phyloP scores from a whole-genome alignment of 441 rosid species.

The Pelargonium fulgidum region DNA sequence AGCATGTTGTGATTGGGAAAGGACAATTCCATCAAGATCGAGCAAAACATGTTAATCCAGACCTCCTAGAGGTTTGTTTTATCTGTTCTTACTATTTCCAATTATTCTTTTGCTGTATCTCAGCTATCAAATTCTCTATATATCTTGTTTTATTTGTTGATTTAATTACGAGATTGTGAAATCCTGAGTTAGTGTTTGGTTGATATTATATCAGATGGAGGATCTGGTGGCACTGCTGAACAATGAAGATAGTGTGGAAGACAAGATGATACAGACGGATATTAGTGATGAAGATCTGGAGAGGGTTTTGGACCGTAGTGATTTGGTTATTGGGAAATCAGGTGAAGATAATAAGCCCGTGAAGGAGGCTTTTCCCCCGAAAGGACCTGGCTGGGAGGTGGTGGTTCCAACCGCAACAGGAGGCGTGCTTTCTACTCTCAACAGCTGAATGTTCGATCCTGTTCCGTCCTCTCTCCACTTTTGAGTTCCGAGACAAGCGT shows the following conservation, averaged over 20 bases:
- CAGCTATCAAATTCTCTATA: no score
- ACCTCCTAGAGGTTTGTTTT: slow-evolving; percentile 44
- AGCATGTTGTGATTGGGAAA: slow-evolving; percentile 88
- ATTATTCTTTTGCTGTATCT: neutral
- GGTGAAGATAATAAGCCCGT: slow-evolving; percentile 20
- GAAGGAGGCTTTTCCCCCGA: slow-evolving; percentile 40
- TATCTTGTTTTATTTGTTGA: neutral
- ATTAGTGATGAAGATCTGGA: slow-evolving; percentile 75
- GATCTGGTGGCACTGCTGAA: slow-evolving; percentile 64
- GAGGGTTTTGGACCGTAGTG: slow-evolving; percentile 64
- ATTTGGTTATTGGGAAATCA: slow-evolving; percentile 34
- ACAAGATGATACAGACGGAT: slow-evolving; percentile 80
- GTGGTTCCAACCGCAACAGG: slow-evolving; percentile 65
- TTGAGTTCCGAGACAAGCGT: no score
- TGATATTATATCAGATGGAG: slow-evolving; percentile 50
- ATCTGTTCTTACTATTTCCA: neutral
- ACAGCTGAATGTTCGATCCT: slow-evolving; percentile 32
- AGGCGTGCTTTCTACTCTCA: slow-evolving; percentile 76
- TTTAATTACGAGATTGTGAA: neutral
- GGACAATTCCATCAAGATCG: slow-evolving; percentile 94
- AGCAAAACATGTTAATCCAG: slow-evolving; percentile 29
- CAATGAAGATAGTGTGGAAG: slow-evolving; percentile 76
- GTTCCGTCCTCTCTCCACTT: no score
- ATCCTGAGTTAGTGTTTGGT: neutral
- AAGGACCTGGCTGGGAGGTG: slow-evolving; percentile 99